A percentile compares a stretch with the other conserved stretches of the same genome.
Conservation (phyloP, 257 asterid genomes). For the Gentiana straminea region DNA sequence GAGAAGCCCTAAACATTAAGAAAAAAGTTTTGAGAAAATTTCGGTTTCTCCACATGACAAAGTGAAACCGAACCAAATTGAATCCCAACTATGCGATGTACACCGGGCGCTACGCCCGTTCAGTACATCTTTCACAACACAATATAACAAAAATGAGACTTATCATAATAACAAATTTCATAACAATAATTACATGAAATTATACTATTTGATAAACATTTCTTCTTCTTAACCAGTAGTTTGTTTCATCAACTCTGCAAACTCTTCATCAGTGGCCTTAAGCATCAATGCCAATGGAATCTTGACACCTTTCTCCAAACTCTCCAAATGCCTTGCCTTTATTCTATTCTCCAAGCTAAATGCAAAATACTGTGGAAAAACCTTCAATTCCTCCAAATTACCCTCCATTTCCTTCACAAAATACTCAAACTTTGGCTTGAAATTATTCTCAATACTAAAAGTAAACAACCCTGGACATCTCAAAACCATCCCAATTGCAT, state of each 20-base stretch:
- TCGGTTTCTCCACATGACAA: too few relatives aligned
- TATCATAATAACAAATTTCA: too few relatives aligned
- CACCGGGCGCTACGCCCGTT: too few relatives aligned
- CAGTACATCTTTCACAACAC: too few relatives aligned
- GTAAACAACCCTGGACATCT: conserved; percentile 81
- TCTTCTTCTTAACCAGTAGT: conserved; percentile 10
- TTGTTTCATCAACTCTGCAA: conserved; percentile 36
- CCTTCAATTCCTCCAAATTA: conserved; percentile 43
- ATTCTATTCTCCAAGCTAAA: conserved; percentile 87
- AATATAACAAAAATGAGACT: too few relatives aligned
- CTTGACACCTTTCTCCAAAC: conserved; percentile 31
- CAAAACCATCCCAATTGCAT: conserved; percentile 56
- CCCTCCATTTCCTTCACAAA: conserved; percentile 53
- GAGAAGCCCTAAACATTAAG: too few relatives aligned
- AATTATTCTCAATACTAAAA: conserved; percentile 69
- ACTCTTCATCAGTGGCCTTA: conserved; percentile 58
- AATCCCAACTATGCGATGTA: too few relatives aligned
- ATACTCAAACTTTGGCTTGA: conserved; percentile 71
- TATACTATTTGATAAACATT: too few relatives aligned
- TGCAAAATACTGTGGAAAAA: conserved; percentile 73
- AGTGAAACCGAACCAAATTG: too few relatives aligned
- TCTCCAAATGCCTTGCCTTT: conserved; percentile 50
- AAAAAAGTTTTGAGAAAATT: too few relatives aligned
- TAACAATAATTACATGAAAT: too few relatives aligned
- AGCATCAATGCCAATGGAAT: conserved; percentile 62